These are phyloP conservation scores for Fusarium camptoceras DNA, from an alignment of 2,329 filamentous ascomycete species.

Conservation along the genomic window DNA sequence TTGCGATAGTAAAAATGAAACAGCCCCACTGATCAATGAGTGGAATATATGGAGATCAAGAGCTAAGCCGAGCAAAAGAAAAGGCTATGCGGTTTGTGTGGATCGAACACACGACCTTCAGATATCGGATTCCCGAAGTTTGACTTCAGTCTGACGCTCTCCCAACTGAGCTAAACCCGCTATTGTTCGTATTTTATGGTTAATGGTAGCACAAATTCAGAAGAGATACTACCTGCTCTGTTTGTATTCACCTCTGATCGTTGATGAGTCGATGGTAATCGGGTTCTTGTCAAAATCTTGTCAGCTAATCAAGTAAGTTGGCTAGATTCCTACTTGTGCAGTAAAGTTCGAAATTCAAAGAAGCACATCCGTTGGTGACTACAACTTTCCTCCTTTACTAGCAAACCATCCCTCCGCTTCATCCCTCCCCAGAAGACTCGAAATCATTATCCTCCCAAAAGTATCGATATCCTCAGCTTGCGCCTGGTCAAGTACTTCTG, in stretches of 20 bases:
- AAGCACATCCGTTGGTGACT: not conserved
- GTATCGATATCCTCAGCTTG: slow-evolving; percentile 57
- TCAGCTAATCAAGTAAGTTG: not conserved
- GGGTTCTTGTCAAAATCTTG: not conserved
- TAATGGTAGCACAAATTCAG: fast-evolving
- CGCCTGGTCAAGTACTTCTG: slow-evolving; percentile 49
- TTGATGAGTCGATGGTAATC: not conserved
- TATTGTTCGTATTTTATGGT: too few relatives aligned
- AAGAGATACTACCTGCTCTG: fast-evolving
- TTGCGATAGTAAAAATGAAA: slow-evolving; percentile 1
- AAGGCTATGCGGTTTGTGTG: slow-evolving; percentile 45
- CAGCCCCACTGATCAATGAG: not conserved
- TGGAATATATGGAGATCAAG: not conserved
- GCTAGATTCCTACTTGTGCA: not conserved
- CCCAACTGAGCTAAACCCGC: slow-evolving; percentile 51
- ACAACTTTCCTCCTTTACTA: slow-evolving; percentile 39
- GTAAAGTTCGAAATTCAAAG: not conserved
- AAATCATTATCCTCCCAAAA: slow-evolving; percentile 55
- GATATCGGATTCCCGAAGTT: slow-evolving; percentile 45
- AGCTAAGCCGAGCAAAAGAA: slow-evolving; percentile 11
- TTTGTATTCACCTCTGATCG: not conserved
- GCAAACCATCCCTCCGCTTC: slow-evolving; percentile 53
- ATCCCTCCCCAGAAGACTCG: slow-evolving; percentile 48
- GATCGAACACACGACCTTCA: slow-evolving; percentile 50
- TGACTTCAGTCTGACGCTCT: slow-evolving; percentile 45